Conservation (phyloP, 2,329 filamentous ascomycete genomes). For the Paecilomyces niveus region DNA sequence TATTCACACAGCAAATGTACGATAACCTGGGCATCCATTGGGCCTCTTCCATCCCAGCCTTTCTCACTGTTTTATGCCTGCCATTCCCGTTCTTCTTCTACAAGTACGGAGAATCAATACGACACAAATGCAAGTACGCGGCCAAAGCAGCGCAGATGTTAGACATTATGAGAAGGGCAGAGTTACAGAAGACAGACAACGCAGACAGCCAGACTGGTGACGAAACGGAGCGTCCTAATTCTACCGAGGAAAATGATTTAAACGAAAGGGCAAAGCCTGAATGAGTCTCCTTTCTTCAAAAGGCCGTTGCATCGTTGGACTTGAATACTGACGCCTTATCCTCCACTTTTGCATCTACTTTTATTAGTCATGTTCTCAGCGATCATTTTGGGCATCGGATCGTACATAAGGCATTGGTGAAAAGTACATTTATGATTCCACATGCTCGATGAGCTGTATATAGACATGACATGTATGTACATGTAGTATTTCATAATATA, state of each 20-base stretch:
- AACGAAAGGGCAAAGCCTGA: neutral
- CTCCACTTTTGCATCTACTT: no score
- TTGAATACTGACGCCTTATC: no score
- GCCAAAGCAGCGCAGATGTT: constrained; percentile 11
- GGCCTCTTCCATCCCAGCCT: constrained; percentile 31
- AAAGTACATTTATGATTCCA: no score
- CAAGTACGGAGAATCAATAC: constrained; percentile 25
- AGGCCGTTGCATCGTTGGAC: no score
- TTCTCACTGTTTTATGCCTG: constrained; percentile 30
- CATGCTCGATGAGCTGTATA: no score
- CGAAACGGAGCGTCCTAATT: neutral
- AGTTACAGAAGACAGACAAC: neutral
- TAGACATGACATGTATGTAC: no score
- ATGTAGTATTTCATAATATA: no score
- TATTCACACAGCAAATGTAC: constrained; percentile 38
- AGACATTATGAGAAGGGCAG: neutral
- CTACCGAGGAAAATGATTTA: neutral
- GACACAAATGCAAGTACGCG: constrained; percentile 30
- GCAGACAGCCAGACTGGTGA: neutral
- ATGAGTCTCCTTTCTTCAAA: neutral
- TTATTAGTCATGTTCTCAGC: no score
- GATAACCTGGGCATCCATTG: constrained; percentile 33
- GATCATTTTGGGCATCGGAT: no score
- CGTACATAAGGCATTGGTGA: no score
- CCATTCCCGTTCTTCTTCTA: constrained; percentile 34